A percentile compares a stretch with the other conserved stretches of the same genome.
Conservation (phyloP, 352 stramenopile genomes). For the Pelagophyceae sp. region DNA sequence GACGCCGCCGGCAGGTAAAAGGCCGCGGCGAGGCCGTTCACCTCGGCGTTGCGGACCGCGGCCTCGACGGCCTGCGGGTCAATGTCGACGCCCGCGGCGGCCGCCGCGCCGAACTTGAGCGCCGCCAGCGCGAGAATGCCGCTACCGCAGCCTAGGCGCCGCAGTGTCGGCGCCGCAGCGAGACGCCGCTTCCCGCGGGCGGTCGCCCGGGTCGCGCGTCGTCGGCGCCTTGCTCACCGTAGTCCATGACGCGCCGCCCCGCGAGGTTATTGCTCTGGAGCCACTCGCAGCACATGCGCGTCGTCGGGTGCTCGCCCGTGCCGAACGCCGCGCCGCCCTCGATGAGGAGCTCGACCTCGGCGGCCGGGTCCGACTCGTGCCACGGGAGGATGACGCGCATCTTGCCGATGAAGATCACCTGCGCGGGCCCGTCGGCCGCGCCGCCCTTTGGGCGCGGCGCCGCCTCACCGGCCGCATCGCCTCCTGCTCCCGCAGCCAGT, state of each 20-base stretch:
- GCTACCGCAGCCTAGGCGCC: conserved; percentile 46
- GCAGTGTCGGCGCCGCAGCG: too few relatives aligned
- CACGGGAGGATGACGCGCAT: not conserved
- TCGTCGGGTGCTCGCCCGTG: conserved; percentile 59
- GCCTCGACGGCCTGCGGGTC: conserved; percentile 43
- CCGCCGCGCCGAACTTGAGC: conserved; percentile 33
- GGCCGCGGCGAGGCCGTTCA: conserved; percentile 36
- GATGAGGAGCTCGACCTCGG: conserved; percentile 35
- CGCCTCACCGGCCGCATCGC: not conserved
- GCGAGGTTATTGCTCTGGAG: conserved; percentile 35
- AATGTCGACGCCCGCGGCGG: conserved; percentile 44
- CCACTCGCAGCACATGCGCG: conserved; percentile 52
- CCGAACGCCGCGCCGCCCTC: conserved; percentile 60
- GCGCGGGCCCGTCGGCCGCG: too few relatives aligned
- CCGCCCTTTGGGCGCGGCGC: too few relatives aligned
- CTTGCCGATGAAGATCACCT: conserved; percentile 1
- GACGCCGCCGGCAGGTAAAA: conserved; percentile 16
- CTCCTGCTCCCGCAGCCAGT: conserved; percentile 9
- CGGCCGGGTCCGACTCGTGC: conserved; percentile 3
- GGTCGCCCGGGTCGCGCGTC: conserved; percentile 9
- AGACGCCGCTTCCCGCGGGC: conserved; percentile 30
- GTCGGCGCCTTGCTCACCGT: too few relatives aligned
- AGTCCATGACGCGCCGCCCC: conserved; percentile 4
- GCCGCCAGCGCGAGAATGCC: conserved; percentile 54
- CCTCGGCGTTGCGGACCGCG: conserved; percentile 37